Base-by-base conservation (phyloP, 176 grass and related monocot genomes). In the Raddia distichophylla region DNA sequence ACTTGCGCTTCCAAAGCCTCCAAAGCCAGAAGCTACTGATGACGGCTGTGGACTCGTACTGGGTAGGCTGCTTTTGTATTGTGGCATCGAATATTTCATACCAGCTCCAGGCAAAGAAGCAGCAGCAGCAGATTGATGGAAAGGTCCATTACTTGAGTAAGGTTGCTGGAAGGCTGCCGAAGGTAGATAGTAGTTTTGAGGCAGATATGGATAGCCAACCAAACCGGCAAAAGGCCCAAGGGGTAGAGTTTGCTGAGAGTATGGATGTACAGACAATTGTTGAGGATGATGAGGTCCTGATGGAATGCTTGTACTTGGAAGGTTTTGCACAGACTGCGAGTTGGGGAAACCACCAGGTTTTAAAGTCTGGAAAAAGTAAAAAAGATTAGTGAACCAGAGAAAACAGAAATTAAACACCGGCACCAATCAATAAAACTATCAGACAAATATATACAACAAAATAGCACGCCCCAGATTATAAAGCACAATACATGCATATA, bases 191-290 rank as follows among this genome's bases (percentile, higher is more conserved):
- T 93, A 99, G 89, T 86, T 95, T 63, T 89, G 96, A 62, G 88
- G 95, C 57, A 98, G 71, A 77, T 93, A 91, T 20, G 84, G 96
- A 71, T 99, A 99, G 68, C 96, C 89, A 75, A 99, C 92, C 75
- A 99, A 87, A 73, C 82, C 95, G 14, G 93, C 55, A 76, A 91
- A 94, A 69, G 91, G 92, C 15, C 86, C 92, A 46, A 98, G 79
- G 69, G 95, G 91, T 77, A 93, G 82, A 69, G 93, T 87, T 60
- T 90, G 96, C 84, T 95, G 93, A 79, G 95, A 75, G 77, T 98
- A 98, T 18, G 91, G 94, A 82, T 97, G 94, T 44, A 90, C 90
- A 66, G 92, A 64, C 54, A 94, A 69, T 77, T 90, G 93, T 69
- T 93, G 96, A 59, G 86, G 96, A 20, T 91, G 89, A 69, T 86